phyloP scores from a whole-genome alignment of 169 alveolate species.

The Plasmodium cynomolgi region DNA sequence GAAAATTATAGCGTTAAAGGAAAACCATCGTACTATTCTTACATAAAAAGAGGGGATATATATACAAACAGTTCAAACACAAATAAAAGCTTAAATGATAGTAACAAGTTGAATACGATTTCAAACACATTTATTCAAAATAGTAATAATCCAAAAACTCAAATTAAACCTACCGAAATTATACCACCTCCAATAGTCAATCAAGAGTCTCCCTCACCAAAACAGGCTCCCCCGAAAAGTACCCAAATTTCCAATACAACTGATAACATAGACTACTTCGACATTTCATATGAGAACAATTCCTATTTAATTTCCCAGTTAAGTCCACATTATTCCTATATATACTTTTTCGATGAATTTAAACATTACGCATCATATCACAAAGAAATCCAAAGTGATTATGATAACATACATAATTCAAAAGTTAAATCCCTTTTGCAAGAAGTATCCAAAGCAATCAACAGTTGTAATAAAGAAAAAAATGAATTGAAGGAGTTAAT shows the following conservation, averaged over 20 bases:
- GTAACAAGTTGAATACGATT: background rate
- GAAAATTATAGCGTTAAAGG: background rate
- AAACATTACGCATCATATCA: background rate
- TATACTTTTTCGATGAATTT: background rate
- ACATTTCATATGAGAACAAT: background rate
- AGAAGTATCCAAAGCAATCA: background rate
- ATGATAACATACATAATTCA: background rate
- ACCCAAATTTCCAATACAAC: background rate
- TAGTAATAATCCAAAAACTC: background rate
- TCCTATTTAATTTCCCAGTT: background rate
- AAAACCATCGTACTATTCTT: background rate
- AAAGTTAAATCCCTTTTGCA: background rate
- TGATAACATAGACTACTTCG: background rate
- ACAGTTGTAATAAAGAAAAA: background rate
- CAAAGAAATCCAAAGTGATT: background rate
- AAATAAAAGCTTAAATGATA: background rate
- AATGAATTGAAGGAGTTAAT: background rate
- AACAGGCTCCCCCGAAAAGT: too few species aligned
- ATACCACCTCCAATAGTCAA: background rate
- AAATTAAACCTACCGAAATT: background rate
- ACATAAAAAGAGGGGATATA: background rate
- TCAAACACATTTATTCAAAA: background rate
- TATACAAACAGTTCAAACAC: background rate
- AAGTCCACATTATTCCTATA: background rate
- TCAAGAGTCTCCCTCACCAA: background rate